Evolutionary conservation across 805 yeast species (phyloP), one percentile per base, ranked within the genome.

Genomic region (Ascoidea rubescens): DNA sequence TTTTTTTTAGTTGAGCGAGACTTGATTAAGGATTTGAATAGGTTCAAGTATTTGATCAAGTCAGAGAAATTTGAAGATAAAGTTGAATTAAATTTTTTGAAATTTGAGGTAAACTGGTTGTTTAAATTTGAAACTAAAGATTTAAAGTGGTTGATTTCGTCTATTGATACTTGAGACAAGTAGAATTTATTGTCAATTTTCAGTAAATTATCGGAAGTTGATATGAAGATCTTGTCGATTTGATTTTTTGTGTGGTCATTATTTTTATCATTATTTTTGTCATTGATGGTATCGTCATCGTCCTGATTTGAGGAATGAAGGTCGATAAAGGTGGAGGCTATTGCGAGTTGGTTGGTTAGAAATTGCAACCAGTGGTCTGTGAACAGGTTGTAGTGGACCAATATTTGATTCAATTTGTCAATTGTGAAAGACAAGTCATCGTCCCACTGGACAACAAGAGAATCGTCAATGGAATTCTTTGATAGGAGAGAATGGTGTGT

Each of bases 21-120:
- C 43, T 62, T 64, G 46, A 71, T 62, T n/a, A 69, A 54, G 51
- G 65, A 64, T 49, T 67, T 57, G 12, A 62, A 53, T n/a, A 62
- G 63, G 31, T 64, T 63, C 48, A 71, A 54, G 48, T 66, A 63
- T 12, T 55, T 55, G 30, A 55, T 56, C 66, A 71, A 65, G 45
- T 65, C 67, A 32, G 57, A 58, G 4, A 55, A 37, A 28, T 52
- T 49, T 12, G 52, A 30, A 12, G 45, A 31, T 42, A 55, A 51
- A 48, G 51, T 53, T 33, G 48, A 51, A 14, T 50, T 52, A 48
- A 55, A 55, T 12, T 51, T 54, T 17, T n/a, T 48, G 17, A 55
- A 46, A 14, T 45, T 53, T 45, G 48, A 51, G 17, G 51, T 33
- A 21, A 55, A 45, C 4, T 53, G 53, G 4, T 43, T 31, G 17